Evolutionary conservation across 768 basidiomycete genomes (phyloP).

Genomic region (Imleria badia): DNA sequence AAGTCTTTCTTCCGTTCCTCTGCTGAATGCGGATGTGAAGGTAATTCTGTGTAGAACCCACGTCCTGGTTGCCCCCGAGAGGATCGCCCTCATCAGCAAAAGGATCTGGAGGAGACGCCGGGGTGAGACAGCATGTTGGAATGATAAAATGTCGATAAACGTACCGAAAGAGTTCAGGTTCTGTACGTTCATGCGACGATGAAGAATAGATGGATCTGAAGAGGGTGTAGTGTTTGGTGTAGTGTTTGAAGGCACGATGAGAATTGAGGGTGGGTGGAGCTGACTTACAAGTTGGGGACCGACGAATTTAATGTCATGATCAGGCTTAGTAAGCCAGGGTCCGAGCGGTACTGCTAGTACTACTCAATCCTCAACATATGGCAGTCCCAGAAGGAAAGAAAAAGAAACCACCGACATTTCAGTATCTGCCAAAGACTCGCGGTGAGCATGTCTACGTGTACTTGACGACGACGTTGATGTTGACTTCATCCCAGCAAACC

Average conservation of each 20-base stretch:
- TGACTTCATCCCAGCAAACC: slow-evolving; percentile 54
- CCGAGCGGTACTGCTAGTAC: not conserved
- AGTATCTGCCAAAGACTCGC: slow-evolving; percentile 59
- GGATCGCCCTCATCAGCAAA: slow-evolving; percentile 94
- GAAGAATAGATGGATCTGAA: slow-evolving; percentile 40
- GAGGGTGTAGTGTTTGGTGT: slow-evolving; percentile 55
- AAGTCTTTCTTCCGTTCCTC: slow-evolving; percentile 96
- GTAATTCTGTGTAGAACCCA: slow-evolving; percentile 79
- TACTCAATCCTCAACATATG: not conserved
- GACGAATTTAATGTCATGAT: slow-evolving; percentile 24
- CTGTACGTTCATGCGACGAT: slow-evolving; percentile 92
- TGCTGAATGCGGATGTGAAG: slow-evolving; percentile 99
- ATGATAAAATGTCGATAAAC: slow-evolving; percentile 16
- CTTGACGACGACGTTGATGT: not conserved
- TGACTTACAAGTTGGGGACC: slow-evolving; percentile 6
- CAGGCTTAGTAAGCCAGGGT: slow-evolving; percentile 27
- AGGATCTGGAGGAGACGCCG: slow-evolving; percentile 61
- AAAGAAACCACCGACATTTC: slow-evolving; percentile 70
- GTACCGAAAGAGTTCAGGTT: slow-evolving; percentile 81
- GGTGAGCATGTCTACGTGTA: slow-evolving; percentile 42
- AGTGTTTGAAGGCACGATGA: slow-evolving; percentile 38
- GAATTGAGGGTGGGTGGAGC: slow-evolving; percentile 21
- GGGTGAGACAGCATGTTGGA: slow-evolving; percentile 8
- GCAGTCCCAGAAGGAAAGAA: slow-evolving; percentile 12
- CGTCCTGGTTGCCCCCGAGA: slow-evolving; percentile 69